These are phyloP conservation scores for Ceratocystis cubensis DNA, from an alignment of 2,329 filamentous ascomycete species.

Conservation along the genomic window DNA sequence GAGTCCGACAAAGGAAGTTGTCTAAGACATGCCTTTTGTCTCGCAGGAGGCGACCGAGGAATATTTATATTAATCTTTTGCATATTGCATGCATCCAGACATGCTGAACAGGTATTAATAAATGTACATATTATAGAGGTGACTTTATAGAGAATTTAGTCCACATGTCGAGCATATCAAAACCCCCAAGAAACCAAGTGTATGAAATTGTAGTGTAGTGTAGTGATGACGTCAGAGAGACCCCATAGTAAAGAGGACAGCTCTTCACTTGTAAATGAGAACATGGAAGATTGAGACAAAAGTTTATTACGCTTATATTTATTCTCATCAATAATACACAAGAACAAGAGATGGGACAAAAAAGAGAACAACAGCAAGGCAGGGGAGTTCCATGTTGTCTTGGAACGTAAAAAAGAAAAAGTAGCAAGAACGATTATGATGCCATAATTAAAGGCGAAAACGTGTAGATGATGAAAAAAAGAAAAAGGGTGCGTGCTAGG, in stretches of 20 bases:
- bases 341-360: background rate
- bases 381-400: background rate
- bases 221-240: too few species aligned
- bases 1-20: background rate
- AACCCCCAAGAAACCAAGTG: too few species aligned
- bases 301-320: too few species aligned
- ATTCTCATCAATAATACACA: too few species aligned
- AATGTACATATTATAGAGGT: conserved; percentile 9
- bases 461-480: background rate
- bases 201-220: too few species aligned
- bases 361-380: background rate
- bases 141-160: background rate
- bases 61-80: conserved; percentile 1
- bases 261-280: too few species aligned
- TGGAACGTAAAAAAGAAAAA: background rate
- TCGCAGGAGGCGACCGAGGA: background rate
- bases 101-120: conserved; percentile 6
- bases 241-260: too few species aligned
- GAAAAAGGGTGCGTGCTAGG: too few species aligned
- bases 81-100: conserved; percentile 4
- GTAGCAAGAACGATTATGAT: background rate
- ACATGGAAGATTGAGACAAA: too few species aligned
- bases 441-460: conserved; percentile 1
- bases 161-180: background rate
- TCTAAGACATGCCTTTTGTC: background rate